These are phyloP conservation scores for Daldinia eschscholtzii DNA, from an alignment of 2,329 filamentous ascomycete species.

Conservation along the genomic window DNA sequence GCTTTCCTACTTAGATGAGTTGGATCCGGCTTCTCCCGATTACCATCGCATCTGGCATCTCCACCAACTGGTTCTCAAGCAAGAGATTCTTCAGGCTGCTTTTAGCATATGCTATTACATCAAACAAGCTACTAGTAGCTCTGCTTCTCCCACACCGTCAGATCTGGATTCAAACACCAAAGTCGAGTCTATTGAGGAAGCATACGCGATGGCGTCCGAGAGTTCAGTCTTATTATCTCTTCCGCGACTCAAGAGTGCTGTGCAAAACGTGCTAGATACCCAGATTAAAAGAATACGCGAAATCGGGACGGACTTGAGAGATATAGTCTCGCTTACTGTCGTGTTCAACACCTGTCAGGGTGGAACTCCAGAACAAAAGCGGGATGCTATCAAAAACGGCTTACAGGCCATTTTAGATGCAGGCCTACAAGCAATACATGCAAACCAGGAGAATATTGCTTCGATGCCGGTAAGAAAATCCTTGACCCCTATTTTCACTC, in stretches of 20 bases:
- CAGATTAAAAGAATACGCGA: slow-evolving; percentile 59
- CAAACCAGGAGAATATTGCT: slow-evolving; percentile 56
- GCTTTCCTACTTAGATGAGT: slow-evolving; percentile 67
- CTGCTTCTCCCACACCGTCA: slow-evolving; percentile 33
- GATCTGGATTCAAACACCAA: slow-evolving; percentile 35
- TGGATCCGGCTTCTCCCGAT: slow-evolving; percentile 62
- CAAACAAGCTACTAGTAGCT: slow-evolving; percentile 49
- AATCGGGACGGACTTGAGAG: slow-evolving; percentile 63
- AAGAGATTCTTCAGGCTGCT: slow-evolving; percentile 67
- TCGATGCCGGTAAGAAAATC: slow-evolving; percentile 49
- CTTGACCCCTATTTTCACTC: neutral
- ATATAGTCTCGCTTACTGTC: slow-evolving; percentile 62
- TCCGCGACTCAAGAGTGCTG: slow-evolving; percentile 49
- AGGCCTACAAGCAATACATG: slow-evolving; percentile 60
- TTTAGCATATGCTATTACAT: slow-evolving; percentile 70
- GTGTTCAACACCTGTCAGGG: slow-evolving; percentile 61
- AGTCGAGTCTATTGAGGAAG: slow-evolving; percentile 43
- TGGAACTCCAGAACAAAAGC: slow-evolving; percentile 56
- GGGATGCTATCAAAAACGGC: slow-evolving; percentile 58
- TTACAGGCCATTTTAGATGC: slow-evolving; percentile 60
- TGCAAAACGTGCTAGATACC: slow-evolving; percentile 62
- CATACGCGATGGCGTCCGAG: slow-evolving; percentile 47
- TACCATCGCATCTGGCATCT: slow-evolving; percentile 64
- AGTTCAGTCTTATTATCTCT: slow-evolving; percentile 49
- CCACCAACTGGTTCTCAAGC: slow-evolving; percentile 66